Base-by-base conservation (phyloP, 1,284 basidiomycete species). In the Papiliotrema nemorosa region DNA sequence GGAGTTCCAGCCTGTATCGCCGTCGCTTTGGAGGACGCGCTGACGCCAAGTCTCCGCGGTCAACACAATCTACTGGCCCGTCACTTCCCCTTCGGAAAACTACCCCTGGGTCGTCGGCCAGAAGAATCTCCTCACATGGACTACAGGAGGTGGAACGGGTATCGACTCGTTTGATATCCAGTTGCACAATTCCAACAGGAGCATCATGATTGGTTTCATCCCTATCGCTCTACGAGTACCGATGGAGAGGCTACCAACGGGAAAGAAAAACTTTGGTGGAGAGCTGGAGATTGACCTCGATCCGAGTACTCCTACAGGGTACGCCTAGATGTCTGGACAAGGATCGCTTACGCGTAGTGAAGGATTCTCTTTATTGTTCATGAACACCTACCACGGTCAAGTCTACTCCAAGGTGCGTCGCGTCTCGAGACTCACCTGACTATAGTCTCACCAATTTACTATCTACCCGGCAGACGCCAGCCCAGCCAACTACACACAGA, bases 41-140 rank as follows among this genome's bases (percentile, higher is more conserved):
- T 24, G 50, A 52, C 50, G 50, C 22, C 46, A 53, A 24, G 44
- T 67, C 25, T 58, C 62, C 9, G 47, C 39, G n/a, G 47, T 49
- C 39, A 49, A 49, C 14, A 71, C 67, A 2, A 66, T 67, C 57
- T 75, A 72, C 62, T 75, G 71, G 70, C 73, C 73, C 14, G 60
- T 75, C 31, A 48, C 62, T 20, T 57, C 62, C 24, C 73, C 73
- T 0, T 57, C 64, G 1, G 29, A 53, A 1, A 36, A 49, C 12
- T 37, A 53, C 22, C 71, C 73, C n/a, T 75, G 73, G 73, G 67
- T 74, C 24, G 40, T 69, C 22, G 71, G 71, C 5, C 46, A 67
- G 44, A 65, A 63, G 43, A 74, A 73, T 63, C 44, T 67, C 10
- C 58, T 74, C 22, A 51, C 66, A 10, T 75, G 71, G 70, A 54